Percentiles rank a stretch among this genome's conserved stretches.
Evolutionary conservation across 202 grass and related monocot species (phyloP).

Genomic region (Schoenoplectus tabernaemontani): DNA sequence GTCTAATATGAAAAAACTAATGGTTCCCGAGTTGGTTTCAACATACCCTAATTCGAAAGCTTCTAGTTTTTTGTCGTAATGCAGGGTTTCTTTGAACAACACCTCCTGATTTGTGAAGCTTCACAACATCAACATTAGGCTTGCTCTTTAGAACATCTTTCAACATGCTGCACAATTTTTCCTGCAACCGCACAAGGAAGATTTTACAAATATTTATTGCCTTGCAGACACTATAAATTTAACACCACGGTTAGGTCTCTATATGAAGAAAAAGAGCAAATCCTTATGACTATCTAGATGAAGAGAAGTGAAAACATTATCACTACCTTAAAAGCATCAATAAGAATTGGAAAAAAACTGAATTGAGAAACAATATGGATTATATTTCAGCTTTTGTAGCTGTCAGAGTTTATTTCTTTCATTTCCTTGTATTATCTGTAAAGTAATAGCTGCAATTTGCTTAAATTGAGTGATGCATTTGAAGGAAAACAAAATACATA

Average conservation of each 20-base stretch:
- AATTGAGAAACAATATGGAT: neutral
- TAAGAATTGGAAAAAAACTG: neutral
- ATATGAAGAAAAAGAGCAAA: neutral
- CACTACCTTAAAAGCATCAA: neutral
- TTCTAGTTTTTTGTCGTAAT: slow-evolving; percentile 75
- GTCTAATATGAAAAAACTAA: neutral
- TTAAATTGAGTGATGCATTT: too few relatives aligned
- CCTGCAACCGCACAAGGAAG: slow-evolving; percentile 34
- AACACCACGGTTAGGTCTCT: neutral
- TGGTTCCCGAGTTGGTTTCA: neutral
- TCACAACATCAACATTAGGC: slow-evolving; percentile 81
- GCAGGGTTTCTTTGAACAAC: slow-evolving; percentile 91
- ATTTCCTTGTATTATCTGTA: too few relatives aligned
- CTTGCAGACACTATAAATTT: neutral
- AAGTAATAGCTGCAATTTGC: too few relatives aligned
- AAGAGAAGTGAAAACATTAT: neutral
- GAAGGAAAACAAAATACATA: too few relatives aligned
- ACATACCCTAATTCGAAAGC: slow-evolving; percentile 66
- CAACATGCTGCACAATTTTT: slow-evolving; percentile 93
- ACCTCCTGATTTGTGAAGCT: slow-evolving; percentile 97
- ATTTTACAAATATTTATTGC: neutral
- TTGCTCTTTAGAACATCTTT: slow-evolving; percentile 86
- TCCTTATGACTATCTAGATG: too few relatives aligned
- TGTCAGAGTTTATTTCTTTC: too few relatives aligned
- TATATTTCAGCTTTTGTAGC: too few relatives aligned